phyloP scores from a whole-genome alignment of 805 yeast genomes.

The Huiozyma naganishii region DNA sequence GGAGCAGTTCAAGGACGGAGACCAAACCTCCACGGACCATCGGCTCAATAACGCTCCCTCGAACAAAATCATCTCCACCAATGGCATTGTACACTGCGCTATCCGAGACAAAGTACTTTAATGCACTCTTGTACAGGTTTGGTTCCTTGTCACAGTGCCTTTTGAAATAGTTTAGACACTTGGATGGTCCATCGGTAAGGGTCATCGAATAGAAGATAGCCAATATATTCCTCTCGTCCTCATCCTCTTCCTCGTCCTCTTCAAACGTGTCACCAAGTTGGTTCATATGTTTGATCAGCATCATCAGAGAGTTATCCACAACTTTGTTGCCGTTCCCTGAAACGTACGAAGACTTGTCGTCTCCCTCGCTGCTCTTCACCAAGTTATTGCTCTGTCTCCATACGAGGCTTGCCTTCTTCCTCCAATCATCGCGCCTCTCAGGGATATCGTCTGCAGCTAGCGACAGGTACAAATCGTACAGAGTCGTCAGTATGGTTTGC shows the following conservation, averaged over 20 bases:
- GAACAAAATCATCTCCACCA: slow-evolving; percentile 39
- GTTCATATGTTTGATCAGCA: slow-evolving; percentile 33
- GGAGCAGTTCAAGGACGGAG: slow-evolving; percentile 70
- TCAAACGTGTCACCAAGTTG: slow-evolving; percentile 28
- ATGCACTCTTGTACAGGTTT: slow-evolving; percentile 53
- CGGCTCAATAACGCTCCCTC: slow-evolving; percentile 37
- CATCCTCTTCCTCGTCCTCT: slow-evolving; percentile 27
- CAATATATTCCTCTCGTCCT: slow-evolving; percentile 26
- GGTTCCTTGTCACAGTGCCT: slow-evolving; percentile 48
- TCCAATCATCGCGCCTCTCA: slow-evolving; percentile 45
- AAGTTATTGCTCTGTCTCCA: slow-evolving; percentile 36
- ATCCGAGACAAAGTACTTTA: slow-evolving; percentile 51
- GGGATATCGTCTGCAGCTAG: slow-evolving; percentile 35
- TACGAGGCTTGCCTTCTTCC: slow-evolving; percentile 47
- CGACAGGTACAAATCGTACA: slow-evolving; percentile 71
- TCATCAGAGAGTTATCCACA: slow-evolving; percentile 24
- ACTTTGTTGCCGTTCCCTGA: slow-evolving; percentile 5
- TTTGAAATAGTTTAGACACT: slow-evolving; percentile 46
- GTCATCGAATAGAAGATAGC: slow-evolving; percentile 40
- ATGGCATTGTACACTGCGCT: slow-evolving; percentile 40
- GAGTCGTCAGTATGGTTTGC: slow-evolving; percentile 61
- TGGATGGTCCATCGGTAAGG: slow-evolving; percentile 44
- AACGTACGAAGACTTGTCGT: not conserved
- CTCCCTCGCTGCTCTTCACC: slow-evolving; percentile 38
- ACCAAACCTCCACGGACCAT: slow-evolving; percentile 44